These are phyloP conservation scores for Candida michaelii DNA, from an alignment of 805 yeast genomes.

Conservation along the genomic window DNA sequence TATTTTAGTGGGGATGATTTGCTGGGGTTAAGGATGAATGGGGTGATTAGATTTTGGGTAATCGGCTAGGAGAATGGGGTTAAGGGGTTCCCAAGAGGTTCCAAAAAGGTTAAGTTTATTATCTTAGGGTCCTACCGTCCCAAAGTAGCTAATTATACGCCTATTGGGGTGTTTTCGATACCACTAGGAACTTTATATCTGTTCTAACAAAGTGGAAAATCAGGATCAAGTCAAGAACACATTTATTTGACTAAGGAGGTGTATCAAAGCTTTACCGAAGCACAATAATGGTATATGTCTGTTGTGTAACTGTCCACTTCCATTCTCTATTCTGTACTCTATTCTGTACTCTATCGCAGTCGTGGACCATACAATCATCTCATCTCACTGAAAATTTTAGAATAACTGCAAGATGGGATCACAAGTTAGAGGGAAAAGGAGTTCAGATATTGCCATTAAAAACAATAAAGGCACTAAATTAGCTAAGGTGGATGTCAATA, in stretches of 20 bases:
- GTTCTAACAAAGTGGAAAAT: too few relatives aligned
- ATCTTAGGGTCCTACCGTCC: too few relatives aligned
- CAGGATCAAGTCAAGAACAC: too few relatives aligned
- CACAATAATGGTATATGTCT: too few relatives aligned
- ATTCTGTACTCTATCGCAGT: not conserved
- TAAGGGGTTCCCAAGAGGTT: too few relatives aligned
- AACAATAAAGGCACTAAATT: conserved; percentile 26
- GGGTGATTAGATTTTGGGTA: not conserved
- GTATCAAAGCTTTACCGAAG: too few relatives aligned
- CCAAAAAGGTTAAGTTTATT: too few relatives aligned
- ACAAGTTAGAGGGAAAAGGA: conserved; percentile 33
- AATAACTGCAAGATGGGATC: conserved; percentile 12
- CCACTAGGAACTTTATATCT: too few relatives aligned
- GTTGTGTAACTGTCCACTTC: too few relatives aligned
- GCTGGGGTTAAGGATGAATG: not conserved
- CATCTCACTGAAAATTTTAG: conserved; percentile 10
- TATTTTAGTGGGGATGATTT: not conserved
- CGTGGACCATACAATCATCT: conserved; percentile 9
- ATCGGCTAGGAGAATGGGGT: not conserved
- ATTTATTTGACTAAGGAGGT: too few relatives aligned
- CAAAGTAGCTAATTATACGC: too few relatives aligned
- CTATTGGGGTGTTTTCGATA: too few relatives aligned
- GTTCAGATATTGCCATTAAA: conserved; percentile 19
- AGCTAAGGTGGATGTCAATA: conserved; percentile 17
- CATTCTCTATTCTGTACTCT: not conserved